Evolutionary conservation across 1,284 basidiomycete genomes (phyloP), one percentile per base, ranked within the genome.

Genomic region (Prillingera fragicola): DNA sequence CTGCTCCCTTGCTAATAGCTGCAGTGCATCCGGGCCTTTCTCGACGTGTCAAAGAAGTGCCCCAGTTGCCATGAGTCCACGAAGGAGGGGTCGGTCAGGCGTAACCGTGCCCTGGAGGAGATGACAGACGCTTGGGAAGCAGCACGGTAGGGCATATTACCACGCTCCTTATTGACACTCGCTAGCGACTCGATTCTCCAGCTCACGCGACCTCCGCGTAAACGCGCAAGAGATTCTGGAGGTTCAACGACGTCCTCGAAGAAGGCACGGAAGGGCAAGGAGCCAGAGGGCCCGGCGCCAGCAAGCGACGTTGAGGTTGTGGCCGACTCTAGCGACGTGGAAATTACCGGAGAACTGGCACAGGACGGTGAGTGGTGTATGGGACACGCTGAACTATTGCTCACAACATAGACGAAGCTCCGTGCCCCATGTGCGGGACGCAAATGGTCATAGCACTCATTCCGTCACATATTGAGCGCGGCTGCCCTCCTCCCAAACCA

Each of bases 71-170:
- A 60, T 40, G 63, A 64, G 32, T 40, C 54, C 5, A 56, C 54
- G 5, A 51, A 50, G 13, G 67, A 69, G 36, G 65, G 63, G 3
- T 44, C 47, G 17, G 64, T 69, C 42, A 43, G 67, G 36, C 55
- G 67, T 10, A 69, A 68, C 40, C 47, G 67, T 21, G 65, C 57
- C 10, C 46, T 69, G n/a, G 67, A 69, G 48, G 67, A 69, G 47
- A 65, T 67, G 31, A 55, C 55, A 6, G 65, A 67, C 38, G 53
- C 64, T 21, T 69, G 67, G 67, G 65, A 69, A 27, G 56, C 49
- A 9, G 59, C 63, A n/a, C 55, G 67, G 64, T 63, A 15, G 45
- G 57, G 38, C 18, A 23, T 10, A 8, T 31, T 15, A n/a, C 5
- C 38, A 15, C 15, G 10, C 5, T n/a, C 21, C 36, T 26, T 8